Evolutionary conservation across 139 green algal species (phyloP), one percentile per base, ranked within the genome.

Genomic region (Chlorokybus atmophyticus): DNA sequence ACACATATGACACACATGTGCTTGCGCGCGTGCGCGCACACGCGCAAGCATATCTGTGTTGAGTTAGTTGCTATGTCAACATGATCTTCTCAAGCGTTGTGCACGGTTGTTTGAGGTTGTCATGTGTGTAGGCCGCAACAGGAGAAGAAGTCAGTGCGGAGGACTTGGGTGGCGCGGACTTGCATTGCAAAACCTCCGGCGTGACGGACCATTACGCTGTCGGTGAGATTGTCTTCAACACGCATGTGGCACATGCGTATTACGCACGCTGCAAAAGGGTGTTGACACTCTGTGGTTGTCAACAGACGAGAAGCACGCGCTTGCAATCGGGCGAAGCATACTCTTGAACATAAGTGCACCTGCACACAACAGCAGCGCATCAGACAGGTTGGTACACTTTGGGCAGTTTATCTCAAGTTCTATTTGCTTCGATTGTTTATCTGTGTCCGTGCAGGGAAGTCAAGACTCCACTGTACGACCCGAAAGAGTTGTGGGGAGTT

Each of bases 81-180:
- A 19, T 19, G 19, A n/a, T 47, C 19, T 47, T 47, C 19, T 47
- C 19, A 47, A 47, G 19, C 19, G 39, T 47, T 47, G 19, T 42
- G 29, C 6, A 27, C 8, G 10, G 6, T n/a, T 58, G 29, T 58
- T 25, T 58, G 29, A n/a, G n/a, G n/a, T n/a, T n/a, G n/a, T n/a
- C 19, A 55, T 60, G 32, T 48, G 52, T 47, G 1, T 70, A 85
- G 52, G 85, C 86, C 4, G 86, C 86, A 21, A 93, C 87, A 14
- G 87, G 87, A 1, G 87, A 93, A 68, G 80, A 83, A 21, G 87
- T 95, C 5, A 85, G n/a, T 7, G 80, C 85, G 7, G 87, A 95
- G 59, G 85, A 92, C 54, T 79, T 95, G 56, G 87, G 87, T 0
- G 87, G 87, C 1, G 87, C 84, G 0, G 74, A 79, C 40, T 68